phyloP scores from a whole-genome alignment of 345 rosid genomes.

The Populus simonii region DNA sequence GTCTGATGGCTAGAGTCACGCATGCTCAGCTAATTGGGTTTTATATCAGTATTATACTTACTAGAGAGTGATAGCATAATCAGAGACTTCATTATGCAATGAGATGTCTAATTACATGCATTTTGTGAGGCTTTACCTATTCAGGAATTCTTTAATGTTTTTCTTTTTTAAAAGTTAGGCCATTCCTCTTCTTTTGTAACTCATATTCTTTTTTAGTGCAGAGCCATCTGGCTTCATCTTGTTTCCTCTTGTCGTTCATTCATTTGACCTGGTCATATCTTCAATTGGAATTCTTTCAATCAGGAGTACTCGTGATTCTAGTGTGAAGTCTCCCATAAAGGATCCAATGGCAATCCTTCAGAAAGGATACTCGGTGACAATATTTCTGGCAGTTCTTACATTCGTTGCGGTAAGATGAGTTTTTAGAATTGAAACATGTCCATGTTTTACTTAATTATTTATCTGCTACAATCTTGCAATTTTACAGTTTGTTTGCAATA shows the following conservation, averaged over 20 bases:
- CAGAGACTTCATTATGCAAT: not conserved
- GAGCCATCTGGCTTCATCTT: constrained; percentile 98
- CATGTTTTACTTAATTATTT: not conserved
- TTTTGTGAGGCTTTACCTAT: not conserved
- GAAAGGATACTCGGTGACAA: constrained; percentile 90
- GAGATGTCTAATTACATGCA: not conserved
- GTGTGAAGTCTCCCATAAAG: constrained; percentile 68
- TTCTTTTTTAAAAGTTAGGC: not conserved
- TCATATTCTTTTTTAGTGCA: constrained; percentile 43
- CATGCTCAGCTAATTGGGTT: not conserved
- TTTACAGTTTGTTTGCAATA: not conserved
- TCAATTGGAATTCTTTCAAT: constrained; percentile 90
- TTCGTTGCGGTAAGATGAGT: constrained; percentile 69
- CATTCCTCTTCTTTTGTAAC: constrained; percentile 14
- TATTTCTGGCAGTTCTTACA: constrained; percentile 82
- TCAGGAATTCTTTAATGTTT: constrained; percentile 2
- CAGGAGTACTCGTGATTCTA: constrained; percentile 70
- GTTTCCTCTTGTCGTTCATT: constrained; percentile 96
- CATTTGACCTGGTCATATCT: constrained; percentile 91
- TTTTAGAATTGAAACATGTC: constrained; percentile 10
- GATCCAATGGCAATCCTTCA: constrained; percentile 97
- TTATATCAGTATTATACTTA: not conserved
- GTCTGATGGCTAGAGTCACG: not conserved
- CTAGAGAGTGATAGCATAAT: not conserved
- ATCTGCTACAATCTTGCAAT: constrained; percentile 2